Conservation (phyloP, 805 yeast species). For the Candida pini region DNA sequence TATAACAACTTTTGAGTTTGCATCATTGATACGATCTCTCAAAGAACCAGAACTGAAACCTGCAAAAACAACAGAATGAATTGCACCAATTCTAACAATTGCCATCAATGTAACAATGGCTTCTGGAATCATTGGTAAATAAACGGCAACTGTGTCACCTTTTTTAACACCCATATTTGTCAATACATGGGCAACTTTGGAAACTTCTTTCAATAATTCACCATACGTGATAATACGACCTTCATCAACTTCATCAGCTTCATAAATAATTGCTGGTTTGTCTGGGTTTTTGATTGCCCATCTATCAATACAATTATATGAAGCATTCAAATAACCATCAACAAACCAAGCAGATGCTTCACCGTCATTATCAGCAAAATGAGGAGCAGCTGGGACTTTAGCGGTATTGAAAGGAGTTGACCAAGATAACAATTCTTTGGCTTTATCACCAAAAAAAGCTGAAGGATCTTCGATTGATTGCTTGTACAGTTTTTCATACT, state of each 20-base stretch:
- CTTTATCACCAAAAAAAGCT: conserved; percentile 50
- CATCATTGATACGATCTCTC: conserved; percentile 85
- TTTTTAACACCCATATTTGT: conserved; percentile 74
- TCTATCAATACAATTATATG: conserved; percentile 91
- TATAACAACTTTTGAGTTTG: conserved; percentile 77
- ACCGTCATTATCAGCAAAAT: conserved; percentile 43
- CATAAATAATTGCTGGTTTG: conserved; percentile 81
- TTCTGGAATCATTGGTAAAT: conserved; percentile 97
- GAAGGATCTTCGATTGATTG: conserved; percentile 54
- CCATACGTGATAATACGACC: conserved; percentile 75
- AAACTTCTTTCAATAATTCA: conserved; percentile 78
- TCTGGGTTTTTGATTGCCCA: conserved; percentile 87
- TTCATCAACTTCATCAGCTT: conserved; percentile 84
- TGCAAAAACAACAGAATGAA: conserved; percentile 94
- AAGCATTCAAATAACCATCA: conserved; percentile 78
- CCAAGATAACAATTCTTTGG: conserved; percentile 47
- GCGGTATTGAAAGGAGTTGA: conserved; percentile 42
- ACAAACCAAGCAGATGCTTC: conserved; percentile 67
- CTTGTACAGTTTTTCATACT: conserved; percentile 44
- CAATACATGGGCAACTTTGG: conserved; percentile 80
- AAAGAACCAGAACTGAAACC: conserved; percentile 94
- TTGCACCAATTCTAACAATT: conserved; percentile 87
- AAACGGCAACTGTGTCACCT: conserved; percentile 96
- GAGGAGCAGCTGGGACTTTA: conserved; percentile 35
- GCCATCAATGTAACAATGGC: conserved; percentile 94